Base-by-base conservation (phyloP, 306 rosid species). In the Oxytropis ochrocephala region DNA sequence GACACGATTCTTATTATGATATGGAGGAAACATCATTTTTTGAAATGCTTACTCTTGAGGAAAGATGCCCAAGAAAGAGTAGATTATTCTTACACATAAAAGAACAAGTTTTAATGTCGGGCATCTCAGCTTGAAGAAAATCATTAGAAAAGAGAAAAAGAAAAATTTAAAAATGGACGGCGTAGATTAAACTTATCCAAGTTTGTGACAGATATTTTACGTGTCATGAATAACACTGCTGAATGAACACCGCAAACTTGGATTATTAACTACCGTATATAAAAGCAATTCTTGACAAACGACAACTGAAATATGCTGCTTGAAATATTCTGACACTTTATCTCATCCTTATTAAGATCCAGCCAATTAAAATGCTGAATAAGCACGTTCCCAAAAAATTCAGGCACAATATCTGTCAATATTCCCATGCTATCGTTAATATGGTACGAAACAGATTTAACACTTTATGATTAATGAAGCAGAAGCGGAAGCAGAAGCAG, bases 351-450 rank as follows among this genome's bases (percentile, higher is more conserved):
- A 60, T 52, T 62, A 58, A 70, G 67, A 71, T 76, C 72, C 64
- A 72, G 49, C 75, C 78, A 80, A n/a, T n/a, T n/a, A n/a, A 38
- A 66, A 38, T 80, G 84, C 47, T 56, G 21, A 64, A 69, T 0
- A 74, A 63, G 6, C 73, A 69, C 14, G 27, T 29, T 27, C 5
- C 21, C 11, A 48, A 36, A 62, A 69, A 55, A 61, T 53, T 24
- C 30, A 64, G 53, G 29, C 46, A 12, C 4, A 12, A 39, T 61
- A 19, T 49, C 50, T 60, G 35, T 65, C 68, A 75, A 50, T 75
- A 33, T 57, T 75, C 77, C 18, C 67, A 55, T 39, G 56, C 44
- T 19, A 63, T 54, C 69, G 11, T 33, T 62, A 18, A 69, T 21
- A 61, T 8, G 67, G 24, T 14, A 60, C 53, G 41, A 39, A 60